phyloP scores from a whole-genome alignment of 1,284 basidiomycete species.

The Malassezia globosa region DNA sequence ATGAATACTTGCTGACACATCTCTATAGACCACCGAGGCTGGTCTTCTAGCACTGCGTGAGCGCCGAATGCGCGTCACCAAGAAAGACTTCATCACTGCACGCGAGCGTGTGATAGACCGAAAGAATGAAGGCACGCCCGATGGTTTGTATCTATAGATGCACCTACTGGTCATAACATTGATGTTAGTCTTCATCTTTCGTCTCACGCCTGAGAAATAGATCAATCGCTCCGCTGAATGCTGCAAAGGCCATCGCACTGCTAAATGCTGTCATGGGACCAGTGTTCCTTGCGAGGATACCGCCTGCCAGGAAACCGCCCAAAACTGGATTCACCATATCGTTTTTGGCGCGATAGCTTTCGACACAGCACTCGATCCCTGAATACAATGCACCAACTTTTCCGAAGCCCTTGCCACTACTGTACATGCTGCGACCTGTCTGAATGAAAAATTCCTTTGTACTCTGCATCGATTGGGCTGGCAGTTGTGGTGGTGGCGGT shows the following conservation, averaged over 20 bases:
- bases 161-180: neutral
- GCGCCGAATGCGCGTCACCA: constrained; percentile 89
- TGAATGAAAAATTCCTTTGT: constrained; percentile 79
- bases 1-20: neutral
- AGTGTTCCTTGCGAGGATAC: constrained; percentile 37
- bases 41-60: constrained; percentile 87
- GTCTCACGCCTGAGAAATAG: constrained; percentile 35
- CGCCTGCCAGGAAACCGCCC: constrained; percentile 36
- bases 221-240: constrained; percentile 44
- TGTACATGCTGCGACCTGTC: constrained; percentile 86
- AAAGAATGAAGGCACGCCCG: constrained; percentile 42
- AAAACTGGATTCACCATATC: constrained; percentile 39
- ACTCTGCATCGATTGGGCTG: constrained; percentile 54
- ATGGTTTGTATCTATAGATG: constrained; percentile 30
- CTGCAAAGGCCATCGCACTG: constrained; percentile 42
- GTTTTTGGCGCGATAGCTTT: constrained; percentile 54
- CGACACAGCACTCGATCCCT: constrained; percentile 87
- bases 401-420: constrained; percentile 78
- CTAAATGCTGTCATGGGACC: constrained; percentile 40
- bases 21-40: constrained; percentile 67
- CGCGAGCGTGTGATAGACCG: constrained; percentile 44
- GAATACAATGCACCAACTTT: constrained; percentile 89
- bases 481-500: constrained; percentile 15
- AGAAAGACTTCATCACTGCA: constrained; percentile 50
- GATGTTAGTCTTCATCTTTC: constrained; percentile 24